Evolutionary conservation across 2,329 filamentous ascomycete species (phyloP).

Genomic region (Ophiosphaerella herpotricha): DNA sequence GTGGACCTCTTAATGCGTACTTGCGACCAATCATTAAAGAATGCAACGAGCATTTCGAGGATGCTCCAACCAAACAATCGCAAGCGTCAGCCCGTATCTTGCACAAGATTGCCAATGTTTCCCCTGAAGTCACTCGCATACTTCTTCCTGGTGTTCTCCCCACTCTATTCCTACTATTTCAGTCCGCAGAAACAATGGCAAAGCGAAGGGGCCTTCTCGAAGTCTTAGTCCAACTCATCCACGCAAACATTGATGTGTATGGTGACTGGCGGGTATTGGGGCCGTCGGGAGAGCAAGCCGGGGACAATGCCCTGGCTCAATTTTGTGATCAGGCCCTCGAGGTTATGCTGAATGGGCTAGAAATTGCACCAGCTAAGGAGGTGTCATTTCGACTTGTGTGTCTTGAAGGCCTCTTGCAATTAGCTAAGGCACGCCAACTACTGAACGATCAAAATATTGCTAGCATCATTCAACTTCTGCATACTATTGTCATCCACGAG

Average conservation of each 20-base stretch:
- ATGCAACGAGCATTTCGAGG: constrained; percentile 69
- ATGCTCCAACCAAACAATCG: constrained; percentile 71
- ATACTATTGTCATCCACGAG: constrained; percentile 65
- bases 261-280: constrained; percentile 58
- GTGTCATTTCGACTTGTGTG: constrained; percentile 55
- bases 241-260: constrained; percentile 62
- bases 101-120: constrained; percentile 60
- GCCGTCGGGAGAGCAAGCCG: constrained; percentile 35
- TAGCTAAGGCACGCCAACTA: constrained; percentile 49
- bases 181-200: constrained; percentile 63
- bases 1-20: constrained; percentile 58
- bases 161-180: constrained; percentile 63
- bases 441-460: constrained; percentile 49
- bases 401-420: constrained; percentile 50
- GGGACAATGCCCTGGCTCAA: constrained; percentile 45
- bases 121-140: constrained; percentile 59
- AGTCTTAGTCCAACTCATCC: constrained; percentile 61
- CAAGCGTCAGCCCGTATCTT: constrained; percentile 67
- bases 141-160: constrained; percentile 62
- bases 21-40: constrained; percentile 67
- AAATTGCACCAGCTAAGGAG: constrained; percentile 52
- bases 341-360: constrained; percentile 50
- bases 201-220: constrained; percentile 68
- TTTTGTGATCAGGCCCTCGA: constrained; percentile 50
- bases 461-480: constrained; percentile 63